Conservation (phyloP, 306 rosid genomes). For the Begonia masoniana region DNA sequence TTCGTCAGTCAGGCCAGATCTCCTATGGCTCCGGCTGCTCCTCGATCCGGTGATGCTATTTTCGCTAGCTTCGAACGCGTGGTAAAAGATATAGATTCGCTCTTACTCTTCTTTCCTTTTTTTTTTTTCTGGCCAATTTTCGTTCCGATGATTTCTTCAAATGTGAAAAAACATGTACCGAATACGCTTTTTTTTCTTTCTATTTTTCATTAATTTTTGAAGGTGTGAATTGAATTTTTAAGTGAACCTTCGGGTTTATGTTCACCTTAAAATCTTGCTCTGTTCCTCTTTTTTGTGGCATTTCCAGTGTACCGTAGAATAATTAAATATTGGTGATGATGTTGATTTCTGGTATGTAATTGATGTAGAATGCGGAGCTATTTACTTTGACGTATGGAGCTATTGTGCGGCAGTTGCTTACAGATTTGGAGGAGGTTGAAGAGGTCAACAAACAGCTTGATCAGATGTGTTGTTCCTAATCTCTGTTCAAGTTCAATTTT, state of each 20-base stretch:
- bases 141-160: not conserved
- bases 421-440: conserved; percentile 96
- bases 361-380: conserved; percentile 74
- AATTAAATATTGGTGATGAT: not conserved
- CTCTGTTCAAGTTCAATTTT: not conserved
- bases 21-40: conserved; percentile 68
- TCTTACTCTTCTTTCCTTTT: not conserved
- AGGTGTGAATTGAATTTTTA: not conserved
- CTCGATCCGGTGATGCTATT: conserved; percentile 95
- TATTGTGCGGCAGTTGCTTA: conserved; percentile 93
- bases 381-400: conserved; percentile 99
- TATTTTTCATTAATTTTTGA: not conserved
- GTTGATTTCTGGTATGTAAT: conserved; percentile 2
- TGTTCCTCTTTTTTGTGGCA: too few relatives aligned
- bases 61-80: conserved; percentile 85
- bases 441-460: conserved; percentile 98
- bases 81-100: conserved; percentile 26
- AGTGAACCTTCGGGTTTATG: not conserved
- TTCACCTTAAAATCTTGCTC: not conserved
- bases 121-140: not conserved
- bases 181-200: not conserved
- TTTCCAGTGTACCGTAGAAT: too few relatives aligned
- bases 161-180: not conserved
- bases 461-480: conserved; percentile 44
- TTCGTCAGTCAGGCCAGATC: conserved; percentile 6